Conservation (phyloP, 2,329 filamentous ascomycete genomes). For the Fusarium sp. region DNA sequence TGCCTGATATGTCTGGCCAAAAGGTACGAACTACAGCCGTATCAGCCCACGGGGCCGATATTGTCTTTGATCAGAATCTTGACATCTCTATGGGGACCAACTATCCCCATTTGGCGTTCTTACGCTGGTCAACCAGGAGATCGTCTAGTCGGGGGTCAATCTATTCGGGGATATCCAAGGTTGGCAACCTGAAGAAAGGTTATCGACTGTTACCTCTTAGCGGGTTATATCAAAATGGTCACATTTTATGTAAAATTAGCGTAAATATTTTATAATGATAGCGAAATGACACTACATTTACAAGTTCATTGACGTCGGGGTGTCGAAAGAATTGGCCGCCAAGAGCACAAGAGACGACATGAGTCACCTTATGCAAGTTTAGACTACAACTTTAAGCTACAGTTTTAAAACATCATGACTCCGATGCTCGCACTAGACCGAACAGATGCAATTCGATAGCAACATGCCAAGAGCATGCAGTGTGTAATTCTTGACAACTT, state of each 20-base stretch:
- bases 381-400: too few relatives aligned
- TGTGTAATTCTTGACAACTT: not conserved
- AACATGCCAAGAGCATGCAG: not conserved
- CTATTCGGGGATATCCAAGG: not conserved
- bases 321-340: not conserved
- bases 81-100: not conserved
- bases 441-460: conserved; percentile 19
- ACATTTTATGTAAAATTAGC: conserved; percentile 18
- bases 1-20: not conserved
- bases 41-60: fast-evolving
- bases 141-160: not conserved
- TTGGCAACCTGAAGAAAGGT: conserved; percentile 2
- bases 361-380: too few relatives aligned
- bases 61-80: not conserved
- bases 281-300: not conserved
- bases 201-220: conserved; percentile 7
- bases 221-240: fast-evolving
- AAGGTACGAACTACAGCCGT: not conserved
- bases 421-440: not conserved
- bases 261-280: not conserved
- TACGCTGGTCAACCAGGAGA: not conserved
- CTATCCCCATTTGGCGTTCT: not conserved
- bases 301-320: not conserved
- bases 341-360: not conserved
- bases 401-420: too few relatives aligned